Percentiles rank a stretch among this genome's conserved stretches.
Evolutionary conservation across 352 stramenopile species (phyloP).

Genomic region (Globisporangium rhizosaccharum): DNA sequence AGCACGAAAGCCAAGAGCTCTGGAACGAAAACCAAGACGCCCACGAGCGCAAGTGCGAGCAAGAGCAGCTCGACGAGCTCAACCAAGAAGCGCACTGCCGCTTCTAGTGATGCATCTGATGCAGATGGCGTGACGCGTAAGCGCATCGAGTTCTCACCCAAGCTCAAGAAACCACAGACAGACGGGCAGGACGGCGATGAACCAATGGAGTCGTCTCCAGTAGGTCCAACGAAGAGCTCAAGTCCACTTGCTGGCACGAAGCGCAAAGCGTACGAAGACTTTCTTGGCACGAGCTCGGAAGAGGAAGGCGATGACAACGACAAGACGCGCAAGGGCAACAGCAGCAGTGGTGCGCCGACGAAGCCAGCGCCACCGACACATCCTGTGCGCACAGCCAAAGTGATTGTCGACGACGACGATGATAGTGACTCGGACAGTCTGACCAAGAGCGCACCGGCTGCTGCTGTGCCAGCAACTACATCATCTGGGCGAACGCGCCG

Average conservation of each 20-base stretch:
- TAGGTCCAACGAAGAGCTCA: neutral
- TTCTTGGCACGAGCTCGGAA: slow-evolving; percentile 65
- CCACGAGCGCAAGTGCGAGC: neutral
- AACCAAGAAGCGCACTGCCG: slow-evolving; percentile 2
- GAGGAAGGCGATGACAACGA: slow-evolving; percentile 29
- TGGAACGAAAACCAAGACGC: slow-evolving; percentile 4
- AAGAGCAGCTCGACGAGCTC: neutral
- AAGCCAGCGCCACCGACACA: slow-evolving; percentile 1
- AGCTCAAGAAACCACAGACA: slow-evolving; percentile 10
- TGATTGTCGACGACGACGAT: slow-evolving; percentile 74
- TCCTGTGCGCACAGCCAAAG: slow-evolving; percentile 17
- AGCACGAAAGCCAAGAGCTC: slow-evolving; percentile 10
- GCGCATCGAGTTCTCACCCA: slow-evolving; percentile 74
- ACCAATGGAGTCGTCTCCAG: neutral
- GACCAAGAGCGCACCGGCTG: neutral
- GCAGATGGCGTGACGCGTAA: slow-evolving; percentile 25
- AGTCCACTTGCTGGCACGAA: slow-evolving; percentile 13
- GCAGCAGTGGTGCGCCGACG: neutral
- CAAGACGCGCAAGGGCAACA: slow-evolving; percentile 23
- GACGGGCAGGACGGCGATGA: neutral
- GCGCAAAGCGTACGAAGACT: slow-evolving; percentile 68
- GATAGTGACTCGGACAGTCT: slow-evolving; percentile 63
- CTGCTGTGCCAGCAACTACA: neutral
- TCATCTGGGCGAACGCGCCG: slow-evolving; percentile 18
- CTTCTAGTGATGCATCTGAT: neutral